Conservation (phyloP, 2,329 filamentous ascomycete species). For the Coniochaeta sp. region DNA sequence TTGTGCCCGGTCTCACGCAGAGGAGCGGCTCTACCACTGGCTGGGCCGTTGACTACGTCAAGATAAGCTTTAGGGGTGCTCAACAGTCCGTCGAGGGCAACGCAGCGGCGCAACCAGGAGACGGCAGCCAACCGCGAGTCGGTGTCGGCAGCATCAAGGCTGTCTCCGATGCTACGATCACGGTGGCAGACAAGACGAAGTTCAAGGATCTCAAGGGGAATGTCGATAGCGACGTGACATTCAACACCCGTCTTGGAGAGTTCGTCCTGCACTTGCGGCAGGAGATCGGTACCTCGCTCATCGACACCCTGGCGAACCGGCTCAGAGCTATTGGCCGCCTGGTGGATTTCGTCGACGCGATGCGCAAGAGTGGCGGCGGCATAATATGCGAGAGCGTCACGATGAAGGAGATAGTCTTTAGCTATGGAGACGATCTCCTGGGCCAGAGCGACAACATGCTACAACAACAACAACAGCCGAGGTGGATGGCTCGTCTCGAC, state of each 20-base stretch:
- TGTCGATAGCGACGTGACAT: constrained; percentile 56
- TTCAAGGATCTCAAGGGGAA: constrained; percentile 45
- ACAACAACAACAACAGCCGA: not conserved
- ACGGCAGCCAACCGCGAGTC: constrained; percentile 2
- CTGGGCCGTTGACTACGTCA: constrained; percentile 55
- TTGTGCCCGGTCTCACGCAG: constrained; percentile 20
- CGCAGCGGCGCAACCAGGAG: constrained; percentile 3
- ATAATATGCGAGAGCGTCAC: constrained; percentile 53
- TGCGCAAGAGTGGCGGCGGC: constrained; percentile 47
- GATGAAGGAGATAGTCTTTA: constrained; percentile 59
- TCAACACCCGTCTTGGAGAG: constrained; percentile 50
- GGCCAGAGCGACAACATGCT: not conserved
- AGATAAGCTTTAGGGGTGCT: constrained; percentile 48
- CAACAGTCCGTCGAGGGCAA: constrained; percentile 13
- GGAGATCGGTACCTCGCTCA: constrained; percentile 49
- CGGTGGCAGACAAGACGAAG: constrained; percentile 43
- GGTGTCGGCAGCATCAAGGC: constrained; percentile 22
- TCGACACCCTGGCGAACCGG: constrained; percentile 51
- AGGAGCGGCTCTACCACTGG: constrained; percentile 21
- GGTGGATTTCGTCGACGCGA: constrained; percentile 61
- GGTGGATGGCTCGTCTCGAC: constrained; percentile 50
- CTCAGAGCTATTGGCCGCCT: constrained; percentile 64
- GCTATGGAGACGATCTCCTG: constrained; percentile 43
- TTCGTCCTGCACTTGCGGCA: constrained; percentile 57
- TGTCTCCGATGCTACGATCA: constrained; percentile 46